A percentile compares a stretch with the other conserved stretches of the same genome.
Evolutionary conservation across 305 asterid genomes (phyloP).

Genomic region (Solanum hybrid): DNA sequence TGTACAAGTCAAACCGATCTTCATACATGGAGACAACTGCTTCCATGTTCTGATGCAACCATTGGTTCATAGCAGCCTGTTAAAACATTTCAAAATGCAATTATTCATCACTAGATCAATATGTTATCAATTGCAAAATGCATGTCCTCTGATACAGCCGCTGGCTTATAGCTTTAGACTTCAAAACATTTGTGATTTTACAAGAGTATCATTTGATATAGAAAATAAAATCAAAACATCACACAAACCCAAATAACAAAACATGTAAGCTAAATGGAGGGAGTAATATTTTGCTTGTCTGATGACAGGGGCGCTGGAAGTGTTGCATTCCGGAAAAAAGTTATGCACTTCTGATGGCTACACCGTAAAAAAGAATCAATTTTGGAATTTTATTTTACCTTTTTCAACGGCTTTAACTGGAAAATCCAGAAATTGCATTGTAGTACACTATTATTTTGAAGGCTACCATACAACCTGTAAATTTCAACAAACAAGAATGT

Average conservation of each 20-base stretch:
- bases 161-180: background rate
- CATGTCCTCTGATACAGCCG: background rate
- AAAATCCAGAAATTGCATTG: background rate
- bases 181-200: background rate
- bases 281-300: background rate
- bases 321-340: background rate
- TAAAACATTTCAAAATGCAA: background rate
- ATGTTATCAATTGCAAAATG: background rate
- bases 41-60: constrained; percentile 90
- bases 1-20: constrained; percentile 74
- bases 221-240: background rate
- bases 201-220: background rate
- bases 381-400: background rate
- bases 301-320: background rate
- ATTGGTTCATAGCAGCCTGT: constrained; percentile 82
- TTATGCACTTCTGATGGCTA: background rate
- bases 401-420: background rate
- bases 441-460: background rate
- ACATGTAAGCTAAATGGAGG: background rate
- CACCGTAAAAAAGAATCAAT: background rate
- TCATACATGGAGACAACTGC: constrained; percentile 93
- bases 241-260: background rate
- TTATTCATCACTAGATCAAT: background rate
- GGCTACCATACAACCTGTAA: background rate
- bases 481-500: background rate